These are phyloP conservation scores for Litsea cubeba DNA, from an alignment of 164 flowering plant species.

Conservation along the genomic window DNA sequence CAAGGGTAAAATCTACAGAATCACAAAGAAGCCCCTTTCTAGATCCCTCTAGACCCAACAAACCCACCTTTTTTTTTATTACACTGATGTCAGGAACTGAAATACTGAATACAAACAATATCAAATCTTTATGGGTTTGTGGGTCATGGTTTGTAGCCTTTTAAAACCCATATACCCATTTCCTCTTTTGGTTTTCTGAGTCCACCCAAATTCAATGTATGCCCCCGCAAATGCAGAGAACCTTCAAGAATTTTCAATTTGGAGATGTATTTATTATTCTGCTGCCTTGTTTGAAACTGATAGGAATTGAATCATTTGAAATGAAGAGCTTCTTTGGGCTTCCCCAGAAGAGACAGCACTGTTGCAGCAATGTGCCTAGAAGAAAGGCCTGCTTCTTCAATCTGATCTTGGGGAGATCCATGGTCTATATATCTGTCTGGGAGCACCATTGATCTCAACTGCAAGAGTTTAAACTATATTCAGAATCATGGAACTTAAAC, in stretches of 20 bases:
- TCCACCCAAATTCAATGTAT: background rate
- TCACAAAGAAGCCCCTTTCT: background rate
- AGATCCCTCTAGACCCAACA: background rate
- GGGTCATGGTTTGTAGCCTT: background rate
- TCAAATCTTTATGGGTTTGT: background rate
- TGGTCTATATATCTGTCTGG: no score
- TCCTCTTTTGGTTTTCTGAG: background rate
- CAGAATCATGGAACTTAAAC: no score
- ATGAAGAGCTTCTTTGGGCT: no score
- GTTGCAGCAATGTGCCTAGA: no score
- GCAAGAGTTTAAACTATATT: no score
- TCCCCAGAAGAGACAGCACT: no score
- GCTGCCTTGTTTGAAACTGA: constrained; percentile 1
- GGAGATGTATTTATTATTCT: background rate
- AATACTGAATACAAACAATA: background rate
- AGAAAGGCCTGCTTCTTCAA: no score
- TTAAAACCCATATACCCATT: background rate
- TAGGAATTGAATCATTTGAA: constrained; percentile 10
- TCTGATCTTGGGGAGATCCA: no score
- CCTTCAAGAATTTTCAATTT: no score
- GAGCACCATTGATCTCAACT: no score
- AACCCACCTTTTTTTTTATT: background rate
- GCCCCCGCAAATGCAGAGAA: no score
- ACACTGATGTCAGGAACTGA: no score
- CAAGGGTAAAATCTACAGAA: background rate